Evolutionary conservation across 306 rosid genomes (phyloP).

Genomic region (Alnus glutinosa): DNA sequence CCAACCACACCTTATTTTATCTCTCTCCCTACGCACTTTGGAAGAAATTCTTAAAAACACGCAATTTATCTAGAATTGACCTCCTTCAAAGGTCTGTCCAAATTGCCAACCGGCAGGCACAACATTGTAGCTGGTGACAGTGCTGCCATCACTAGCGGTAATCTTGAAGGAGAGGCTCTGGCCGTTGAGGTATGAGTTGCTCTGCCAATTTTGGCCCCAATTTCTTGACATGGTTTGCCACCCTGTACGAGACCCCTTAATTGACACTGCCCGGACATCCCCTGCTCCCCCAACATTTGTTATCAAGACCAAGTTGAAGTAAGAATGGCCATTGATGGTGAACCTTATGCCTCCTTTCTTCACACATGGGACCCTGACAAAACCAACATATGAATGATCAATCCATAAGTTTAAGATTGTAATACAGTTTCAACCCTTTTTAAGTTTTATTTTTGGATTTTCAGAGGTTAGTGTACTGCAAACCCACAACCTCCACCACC

Average conservation of each 20-base stretch:
- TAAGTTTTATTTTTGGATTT: no score
- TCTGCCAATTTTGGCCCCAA: conserved; percentile 50
- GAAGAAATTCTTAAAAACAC: background rate
- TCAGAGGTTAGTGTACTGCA: no score
- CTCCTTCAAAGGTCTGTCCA: conserved; percentile 48
- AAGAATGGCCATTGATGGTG: conserved; percentile 46
- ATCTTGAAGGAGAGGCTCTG: conserved; percentile 40
- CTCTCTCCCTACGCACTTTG: background rate
- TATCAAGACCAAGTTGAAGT: conserved; percentile 42
- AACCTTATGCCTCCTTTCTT: conserved; percentile 48
- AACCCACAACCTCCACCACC: no score
- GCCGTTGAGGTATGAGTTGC: conserved; percentile 39
- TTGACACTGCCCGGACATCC: conserved; percentile 24
- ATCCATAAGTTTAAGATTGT: no score
- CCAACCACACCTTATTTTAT: no score
- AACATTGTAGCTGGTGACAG: conserved; percentile 25
- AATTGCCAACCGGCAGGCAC: conserved; percentile 35
- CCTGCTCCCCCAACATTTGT: conserved; percentile 42
- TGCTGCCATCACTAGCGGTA: conserved; percentile 34
- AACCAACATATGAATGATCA: background rate
- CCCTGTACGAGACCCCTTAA: conserved; percentile 33
- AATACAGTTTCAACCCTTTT: no score
- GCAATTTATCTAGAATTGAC: conserved; percentile 24
- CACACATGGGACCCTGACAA: conserved; percentile 35
- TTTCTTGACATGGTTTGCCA: conserved; percentile 46